Base-by-base conservation (phyloP, 2,329 filamentous ascomycete genomes). In the Tolypocladium paradoxum region DNA sequence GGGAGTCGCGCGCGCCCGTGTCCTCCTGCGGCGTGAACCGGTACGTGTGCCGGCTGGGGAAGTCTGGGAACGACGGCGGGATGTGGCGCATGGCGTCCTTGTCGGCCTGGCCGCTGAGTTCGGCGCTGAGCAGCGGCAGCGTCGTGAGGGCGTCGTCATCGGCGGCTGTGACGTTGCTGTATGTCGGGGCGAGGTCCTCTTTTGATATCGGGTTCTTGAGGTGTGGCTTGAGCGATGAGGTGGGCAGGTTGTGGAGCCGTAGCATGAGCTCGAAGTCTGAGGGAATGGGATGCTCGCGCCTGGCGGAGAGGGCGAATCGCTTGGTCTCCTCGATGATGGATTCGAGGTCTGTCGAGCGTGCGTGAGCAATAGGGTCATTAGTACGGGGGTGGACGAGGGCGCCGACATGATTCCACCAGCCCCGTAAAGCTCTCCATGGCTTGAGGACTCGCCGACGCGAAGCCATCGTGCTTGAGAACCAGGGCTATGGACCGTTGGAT, bases 11-110 rank as follows among this genome's bases (percentile, higher is more conserved):
- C 18, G 67, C 65, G 20, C 67, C 70, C 40, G 68, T 70, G 55
- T 77, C 72, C 20, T 77, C 72, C 35, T 76, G 73, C 2, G 77
- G 76, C 0, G 82, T 85, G 60, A 77, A 79, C 38, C 75, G 77
- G 66, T 84, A 85, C 4, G 82, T 85, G 60, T 85, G 81, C 47
- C 78, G 79, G 63, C 81, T 83, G 0, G 82, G 82, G 55, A 85
- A 85, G 11, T 76, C 72, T 0, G 82, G 82, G 50, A 85, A 83
- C 0, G 74, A 73, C 36, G 69, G 66, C 0, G 82, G 82, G 12
- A 85, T 83, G 64, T 81, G 83, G 27, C 65, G 53, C 60, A 77
- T 78, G 14, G 71, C 65, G 9, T 76, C 72, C 60, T 82, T 83
- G 57, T 85, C 82, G 1, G 70, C 60, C 53, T 74, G 73, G 37